Percentiles rank a stretch among this genome's conserved stretches.
Evolutionary conservation across 176 grass and related monocot genomes (phyloP).

Genomic region (Musa itinerans): DNA sequence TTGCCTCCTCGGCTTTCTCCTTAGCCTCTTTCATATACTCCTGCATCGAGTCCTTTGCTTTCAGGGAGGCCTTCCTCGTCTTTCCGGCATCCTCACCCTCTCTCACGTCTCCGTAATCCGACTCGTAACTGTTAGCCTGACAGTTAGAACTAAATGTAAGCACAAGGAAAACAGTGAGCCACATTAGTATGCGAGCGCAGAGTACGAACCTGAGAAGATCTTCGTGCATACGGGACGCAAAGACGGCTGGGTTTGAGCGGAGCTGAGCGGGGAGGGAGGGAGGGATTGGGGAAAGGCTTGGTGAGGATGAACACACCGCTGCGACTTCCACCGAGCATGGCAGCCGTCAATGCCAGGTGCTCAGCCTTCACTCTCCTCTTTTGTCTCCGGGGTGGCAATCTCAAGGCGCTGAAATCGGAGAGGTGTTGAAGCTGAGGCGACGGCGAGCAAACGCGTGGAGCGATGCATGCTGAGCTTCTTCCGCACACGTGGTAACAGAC

Average conservation of each 20-base stretch:
- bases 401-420: background rate
- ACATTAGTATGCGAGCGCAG: background rate
- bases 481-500: background rate
- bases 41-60: constrained; percentile 31
- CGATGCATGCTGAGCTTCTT: background rate
- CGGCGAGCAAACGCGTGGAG: background rate
- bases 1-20: constrained; percentile 21
- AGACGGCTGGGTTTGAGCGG: constrained; percentile 33
- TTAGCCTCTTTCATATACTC: constrained; percentile 26
- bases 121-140: constrained; percentile 29
- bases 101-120: constrained; percentile 38
- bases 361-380: background rate
- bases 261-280: constrained; percentile 23
- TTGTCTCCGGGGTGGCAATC: background rate
- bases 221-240: constrained; percentile 44
- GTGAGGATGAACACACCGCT: constrained; percentile 17
- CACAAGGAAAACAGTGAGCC: background rate
- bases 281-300: constrained; percentile 21
- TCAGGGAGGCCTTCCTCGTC: constrained; percentile 33
- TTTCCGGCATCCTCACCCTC: constrained; percentile 24
- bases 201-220: constrained; percentile 51
- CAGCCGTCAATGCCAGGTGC: constrained; percentile 19
- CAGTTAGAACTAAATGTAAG: background rate
- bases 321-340: constrained; percentile 41
- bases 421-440: background rate